Base-by-base conservation (phyloP, 2,329 filamentous ascomycete genomes). In the Pseudogymnoascus sp. region DNA sequence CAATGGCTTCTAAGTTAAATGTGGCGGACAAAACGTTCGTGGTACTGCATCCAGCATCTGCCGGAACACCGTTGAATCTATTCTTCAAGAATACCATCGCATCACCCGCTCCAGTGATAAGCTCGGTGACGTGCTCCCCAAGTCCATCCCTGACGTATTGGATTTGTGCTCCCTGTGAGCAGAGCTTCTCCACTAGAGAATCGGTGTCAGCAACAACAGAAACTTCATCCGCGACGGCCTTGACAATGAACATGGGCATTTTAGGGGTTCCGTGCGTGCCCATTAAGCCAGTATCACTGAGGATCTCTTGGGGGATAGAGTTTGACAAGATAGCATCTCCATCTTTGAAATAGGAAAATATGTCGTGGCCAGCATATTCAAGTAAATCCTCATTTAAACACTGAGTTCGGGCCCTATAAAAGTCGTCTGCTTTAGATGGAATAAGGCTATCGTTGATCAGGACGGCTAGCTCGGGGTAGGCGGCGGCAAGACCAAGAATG, bases 211-310 rank as follows among this genome's bases (percentile, higher is more conserved):
- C 70, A 2, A 80, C 71, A 3, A 73, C 71, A 7, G 75, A 78
- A 60, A 80, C 71, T 62, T 82, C 76, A 38, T 84, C 81, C 2
- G 68, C 64, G 17, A 78, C 74, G 0, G 80, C 77, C 65, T 83
- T 83, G 70, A 83, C 83, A 2, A 80, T 68, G 64, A 80, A 79
- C 6, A 83, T 61, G 0, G 81, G 81, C 68, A 82, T 79, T 10
- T 72, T 65, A 0, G 80, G 81, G 0, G 75, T 70, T 42, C 77
- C 77, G 60, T 78, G 75, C 50, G n/a, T 11, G 9, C 64, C 64
- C 60, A 66, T 62, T n/a, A 46, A 33, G 5, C 53, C 59, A n/a
- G 59, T 59, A 2, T 17, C 23, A 1, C 35, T 6, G 7, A 65
- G 21, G 19, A 60, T 7, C 2, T 37, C 13, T 15, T 61, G 60